These are phyloP conservation scores for Aspergillus funiculosus DNA, from an alignment of 495 filamentous ascomycete species.

Conservation along the genomic window DNA sequence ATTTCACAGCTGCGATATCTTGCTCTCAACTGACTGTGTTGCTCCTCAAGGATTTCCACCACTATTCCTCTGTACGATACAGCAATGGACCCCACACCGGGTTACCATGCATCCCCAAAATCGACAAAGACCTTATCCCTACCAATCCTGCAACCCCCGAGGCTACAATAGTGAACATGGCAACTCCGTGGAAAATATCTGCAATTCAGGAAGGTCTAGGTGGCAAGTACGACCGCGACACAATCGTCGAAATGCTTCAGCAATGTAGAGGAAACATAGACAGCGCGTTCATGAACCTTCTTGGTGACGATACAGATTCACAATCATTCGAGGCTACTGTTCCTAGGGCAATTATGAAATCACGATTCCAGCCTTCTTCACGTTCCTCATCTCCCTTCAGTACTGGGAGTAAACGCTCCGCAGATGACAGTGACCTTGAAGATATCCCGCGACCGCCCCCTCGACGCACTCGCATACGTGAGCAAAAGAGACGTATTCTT, in stretches of 20 bases:
- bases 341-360: constrained; percentile 31
- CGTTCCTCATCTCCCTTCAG: constrained; percentile 44
- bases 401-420: constrained; percentile 46
- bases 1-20: constrained; percentile 1
- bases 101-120: constrained; percentile 38
- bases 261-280: constrained; percentile 57
- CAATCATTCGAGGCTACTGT: constrained; percentile 21
- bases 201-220: constrained; percentile 53
- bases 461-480: constrained; percentile 28
- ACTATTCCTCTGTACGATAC: constrained; percentile 69
- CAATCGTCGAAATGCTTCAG: constrained; percentile 54
- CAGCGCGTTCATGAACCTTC: constrained; percentile 51
- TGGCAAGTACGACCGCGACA: constrained; percentile 46
- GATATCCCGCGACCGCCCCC: constrained; percentile 29
- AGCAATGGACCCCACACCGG: constrained; percentile 55
- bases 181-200: constrained; percentile 58
- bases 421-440: constrained; percentile 41
- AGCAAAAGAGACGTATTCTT: constrained; percentile 34
- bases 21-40: not conserved
- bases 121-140: constrained; percentile 16
- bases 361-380: constrained; percentile 34
- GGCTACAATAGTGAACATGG: constrained; percentile 18
- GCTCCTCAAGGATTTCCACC: constrained; percentile 49
- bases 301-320: constrained; percentile 44
- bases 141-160: constrained; percentile 10